These are phyloP conservation scores for Saccharomyces hybrid DNA, from an alignment of 1,139 yeast genomes.

Conservation along the genomic window DNA sequence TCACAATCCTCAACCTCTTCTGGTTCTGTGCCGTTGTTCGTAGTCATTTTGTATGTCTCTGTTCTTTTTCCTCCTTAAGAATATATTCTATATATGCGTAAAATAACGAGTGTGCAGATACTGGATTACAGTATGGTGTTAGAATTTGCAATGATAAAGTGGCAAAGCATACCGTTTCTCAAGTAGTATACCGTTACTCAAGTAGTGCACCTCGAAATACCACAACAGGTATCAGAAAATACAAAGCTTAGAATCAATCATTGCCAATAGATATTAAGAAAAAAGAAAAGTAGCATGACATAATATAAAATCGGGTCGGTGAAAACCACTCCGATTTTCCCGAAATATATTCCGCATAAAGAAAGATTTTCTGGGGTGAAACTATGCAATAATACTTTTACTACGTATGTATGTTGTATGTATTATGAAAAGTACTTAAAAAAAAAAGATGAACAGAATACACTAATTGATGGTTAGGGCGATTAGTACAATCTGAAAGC, in stretches of 20 bases:
- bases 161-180: no score
- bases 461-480: no score
- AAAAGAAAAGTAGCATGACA: background rate
- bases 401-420: background rate
- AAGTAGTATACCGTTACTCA: background rate
- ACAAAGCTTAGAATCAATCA: background rate
- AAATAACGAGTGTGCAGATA: no score
- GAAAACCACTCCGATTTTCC: background rate
- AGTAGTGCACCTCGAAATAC: no score
- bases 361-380: background rate
- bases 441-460: background rate
- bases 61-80: no score
- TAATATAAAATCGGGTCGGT: background rate
- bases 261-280: background rate
- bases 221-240: no score
- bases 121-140: no score
- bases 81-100: no score
- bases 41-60: background rate
- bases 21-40: background rate
- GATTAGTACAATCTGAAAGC: constrained; percentile 96
- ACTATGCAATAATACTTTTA: background rate
- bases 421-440: background rate
- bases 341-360: background rate
- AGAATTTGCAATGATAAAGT: no score
- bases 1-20: background rate